Conservation (phyloP, 1,284 basidiomycete species). For the Mycena sp. region DNA sequence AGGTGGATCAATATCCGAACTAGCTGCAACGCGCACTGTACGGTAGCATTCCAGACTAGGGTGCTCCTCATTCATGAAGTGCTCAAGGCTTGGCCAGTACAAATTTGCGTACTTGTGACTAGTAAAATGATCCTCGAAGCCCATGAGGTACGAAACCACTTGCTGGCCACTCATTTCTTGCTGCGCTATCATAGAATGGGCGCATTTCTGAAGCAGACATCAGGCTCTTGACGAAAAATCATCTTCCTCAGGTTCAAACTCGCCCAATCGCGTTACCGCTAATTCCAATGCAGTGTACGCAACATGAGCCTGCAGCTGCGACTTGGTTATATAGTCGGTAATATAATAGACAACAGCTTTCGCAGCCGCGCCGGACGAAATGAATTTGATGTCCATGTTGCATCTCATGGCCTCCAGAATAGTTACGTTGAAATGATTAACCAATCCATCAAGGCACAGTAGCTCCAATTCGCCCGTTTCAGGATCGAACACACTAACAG, state of each 20-base stretch:
- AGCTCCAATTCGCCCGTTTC: slow-evolving; percentile 43
- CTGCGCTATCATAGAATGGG: slow-evolving; percentile 44
- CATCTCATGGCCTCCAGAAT: slow-evolving; percentile 44
- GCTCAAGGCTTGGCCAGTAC: slow-evolving; percentile 46
- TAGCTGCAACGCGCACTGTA: too few species aligned
- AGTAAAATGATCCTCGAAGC: slow-evolving; percentile 47
- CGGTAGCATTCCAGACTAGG: slow-evolving; percentile 32
- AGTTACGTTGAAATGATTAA: slow-evolving; percentile 50
- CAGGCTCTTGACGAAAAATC: slow-evolving; percentile 34
- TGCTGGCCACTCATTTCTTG: slow-evolving; percentile 51
- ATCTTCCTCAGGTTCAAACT: slow-evolving; percentile 30
- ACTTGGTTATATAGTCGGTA: slow-evolving; percentile 53
- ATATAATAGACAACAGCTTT: slow-evolving; percentile 53
- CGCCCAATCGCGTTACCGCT: slow-evolving; percentile 40
- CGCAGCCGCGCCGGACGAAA: slow-evolving; percentile 47
- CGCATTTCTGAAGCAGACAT: slow-evolving; percentile 47
- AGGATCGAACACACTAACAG: slow-evolving; percentile 36
- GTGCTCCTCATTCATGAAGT: slow-evolving; percentile 25
- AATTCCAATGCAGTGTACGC: slow-evolving; percentile 45
- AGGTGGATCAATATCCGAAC: too few species aligned
- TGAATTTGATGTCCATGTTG: slow-evolving; percentile 55
- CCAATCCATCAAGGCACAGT: slow-evolving; percentile 41
- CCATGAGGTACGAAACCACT: slow-evolving; percentile 45
- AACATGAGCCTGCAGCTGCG: slow-evolving; percentile 46
- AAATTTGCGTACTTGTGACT: slow-evolving; percentile 44